These are phyloP conservation scores for Amoeboaphelidium occidentale DNA, from an alignment of 371 early-diverging fungal genomes.

Conservation along the genomic window DNA sequence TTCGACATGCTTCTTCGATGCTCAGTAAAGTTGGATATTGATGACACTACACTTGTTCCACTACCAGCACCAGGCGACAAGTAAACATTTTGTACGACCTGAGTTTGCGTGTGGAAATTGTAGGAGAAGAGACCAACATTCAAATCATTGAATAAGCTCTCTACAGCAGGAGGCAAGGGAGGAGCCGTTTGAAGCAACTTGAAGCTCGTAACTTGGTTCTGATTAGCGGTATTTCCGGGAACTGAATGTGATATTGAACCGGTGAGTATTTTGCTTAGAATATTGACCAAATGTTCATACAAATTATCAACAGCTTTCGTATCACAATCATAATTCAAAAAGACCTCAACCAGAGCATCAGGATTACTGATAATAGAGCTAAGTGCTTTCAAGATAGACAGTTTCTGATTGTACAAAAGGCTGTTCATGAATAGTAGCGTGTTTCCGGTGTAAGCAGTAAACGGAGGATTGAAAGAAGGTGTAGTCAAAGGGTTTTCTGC, in stretches of 20 bases:
- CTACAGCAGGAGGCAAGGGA: background rate
- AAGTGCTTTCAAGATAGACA: slow-evolving; percentile 21
- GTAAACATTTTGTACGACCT: slow-evolving; percentile 8
- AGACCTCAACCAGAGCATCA: slow-evolving; percentile 68
- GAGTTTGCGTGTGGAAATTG: slow-evolving; percentile 22
- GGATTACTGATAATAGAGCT: slow-evolving; percentile 41
- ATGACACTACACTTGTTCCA: too few species aligned
- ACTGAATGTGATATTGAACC: background rate
- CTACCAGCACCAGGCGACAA: background rate
- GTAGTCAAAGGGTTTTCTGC: slow-evolving; percentile 11
- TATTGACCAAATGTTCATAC: slow-evolving; percentile 45
- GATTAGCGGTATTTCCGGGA: background rate
- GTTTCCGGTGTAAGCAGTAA: too few species aligned
- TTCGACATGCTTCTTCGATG: too few species aligned
- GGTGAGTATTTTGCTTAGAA: slow-evolving; percentile 25
- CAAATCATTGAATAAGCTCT: too few species aligned
- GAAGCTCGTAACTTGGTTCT: background rate
- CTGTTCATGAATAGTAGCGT: too few species aligned
- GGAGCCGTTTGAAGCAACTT: background rate
- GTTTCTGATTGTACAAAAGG: slow-evolving; percentile 14
- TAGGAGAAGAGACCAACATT: slow-evolving; percentile 15
- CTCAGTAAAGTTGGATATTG: too few species aligned
- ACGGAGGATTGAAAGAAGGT: too few species aligned
- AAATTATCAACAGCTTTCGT: slow-evolving; percentile 42
- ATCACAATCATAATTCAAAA: slow-evolving; percentile 89